Base-by-base conservation (phyloP, 1,139 yeast species). In the Debaryomyces singareniensis region DNA sequence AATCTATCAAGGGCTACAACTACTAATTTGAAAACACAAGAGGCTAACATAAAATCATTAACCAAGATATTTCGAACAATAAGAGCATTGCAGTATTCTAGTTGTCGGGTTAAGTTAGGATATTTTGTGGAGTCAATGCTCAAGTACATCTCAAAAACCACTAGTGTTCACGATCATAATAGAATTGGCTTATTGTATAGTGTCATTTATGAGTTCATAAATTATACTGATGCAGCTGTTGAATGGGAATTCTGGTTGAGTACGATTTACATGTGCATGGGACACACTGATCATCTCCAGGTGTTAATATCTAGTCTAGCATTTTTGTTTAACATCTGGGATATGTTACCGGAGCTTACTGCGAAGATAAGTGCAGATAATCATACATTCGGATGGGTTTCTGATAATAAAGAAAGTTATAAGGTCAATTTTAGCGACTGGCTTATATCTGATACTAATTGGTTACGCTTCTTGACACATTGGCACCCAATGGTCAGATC, bases 191-290 rank as follows among this genome's bases (percentile, higher is more conserved):
- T 65, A 21, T 45, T 72, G 6, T 51, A 74, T 24, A 71, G 68
- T 36, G 51, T 71, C 21, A 58, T 60, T 24, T 55, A 62, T 31
- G 76, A 72, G 38, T 71, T 67, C 35, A 49, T 66, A n/a, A 60
- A 60, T 37, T 61, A 65, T 39, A 53, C 59, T 20, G 57, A 47
- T 32, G 49, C 49, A 27, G 47, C 55, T 14, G 53, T 83, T 13
- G 71, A 80, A 54, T 85, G 95, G 94, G 63, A 63, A 32, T 84
- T 85, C 46, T 85, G 95, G 95, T 51, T 81, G 7, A 62, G 69
- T 33, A 78, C 83, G 15, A 55, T 68, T 13, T 61, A 71, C 37
- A 62, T 73, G 42, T 72, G 83, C 78, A 52, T 83, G 15, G 49
- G 61, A 9, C 54, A 58, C 32, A 73, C 85, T 5, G 78, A 76